Evolutionary conservation across 345 rosid species (phyloP).

Genomic region (Gossypioides kirkii): DNA sequence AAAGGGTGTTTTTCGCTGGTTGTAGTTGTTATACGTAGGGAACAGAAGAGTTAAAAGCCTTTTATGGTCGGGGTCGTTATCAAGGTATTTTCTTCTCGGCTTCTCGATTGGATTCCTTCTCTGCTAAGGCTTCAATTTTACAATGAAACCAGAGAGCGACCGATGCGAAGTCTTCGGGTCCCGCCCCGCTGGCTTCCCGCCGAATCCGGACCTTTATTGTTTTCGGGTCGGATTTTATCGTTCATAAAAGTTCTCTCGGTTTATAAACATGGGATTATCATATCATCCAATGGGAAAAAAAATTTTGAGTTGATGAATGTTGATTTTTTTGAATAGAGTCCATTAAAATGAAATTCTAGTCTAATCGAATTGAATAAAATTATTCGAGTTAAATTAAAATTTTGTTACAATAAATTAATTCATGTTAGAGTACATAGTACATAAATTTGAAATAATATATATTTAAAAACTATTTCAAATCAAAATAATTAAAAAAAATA

Average conservation of each 20-base stretch:
- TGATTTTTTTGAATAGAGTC: too few species aligned
- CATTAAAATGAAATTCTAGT: accelerated
- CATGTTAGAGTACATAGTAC: too few species aligned
- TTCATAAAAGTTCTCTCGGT: not conserved
- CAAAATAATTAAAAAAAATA: too few species aligned
- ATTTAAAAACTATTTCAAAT: too few species aligned
- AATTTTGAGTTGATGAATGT: too few species aligned
- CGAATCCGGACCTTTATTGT: not conserved
- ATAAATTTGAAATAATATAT: too few species aligned
- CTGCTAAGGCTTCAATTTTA: conserved; percentile 3
- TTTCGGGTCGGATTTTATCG: not conserved
- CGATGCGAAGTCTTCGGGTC: conserved; percentile 4
- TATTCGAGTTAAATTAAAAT: too few species aligned
- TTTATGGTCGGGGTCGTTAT: not conserved
- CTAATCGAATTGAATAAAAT: too few species aligned
- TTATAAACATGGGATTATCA: too few species aligned
- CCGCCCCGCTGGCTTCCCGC: not conserved
- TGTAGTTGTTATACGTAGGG: not conserved
- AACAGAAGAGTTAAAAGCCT: not conserved
- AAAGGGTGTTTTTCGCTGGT: not conserved
- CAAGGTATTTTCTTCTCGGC: not conserved
- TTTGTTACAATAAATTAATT: too few species aligned
- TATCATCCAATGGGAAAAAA: too few species aligned
- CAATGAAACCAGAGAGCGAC: not conserved
- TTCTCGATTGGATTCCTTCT: conserved; percentile 28